Conservation (phyloP, 2,329 filamentous ascomycete genomes). For the Calonectria leucothoes region DNA sequence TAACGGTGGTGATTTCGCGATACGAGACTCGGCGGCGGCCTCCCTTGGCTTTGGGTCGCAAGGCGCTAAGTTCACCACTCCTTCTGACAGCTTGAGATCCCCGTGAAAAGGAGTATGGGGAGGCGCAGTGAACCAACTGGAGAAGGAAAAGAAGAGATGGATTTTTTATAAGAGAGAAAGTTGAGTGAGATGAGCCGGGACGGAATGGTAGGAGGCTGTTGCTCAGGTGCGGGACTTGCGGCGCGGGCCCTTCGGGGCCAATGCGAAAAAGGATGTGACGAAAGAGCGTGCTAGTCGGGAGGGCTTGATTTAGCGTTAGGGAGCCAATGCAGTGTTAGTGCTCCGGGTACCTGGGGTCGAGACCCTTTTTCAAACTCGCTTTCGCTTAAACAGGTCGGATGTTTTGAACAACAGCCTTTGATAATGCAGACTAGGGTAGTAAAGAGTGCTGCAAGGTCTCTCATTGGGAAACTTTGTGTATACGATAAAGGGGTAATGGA, state of each 20-base stretch:
- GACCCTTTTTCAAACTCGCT: neutral
- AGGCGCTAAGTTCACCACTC: neutral
- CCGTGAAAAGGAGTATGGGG: neutral
- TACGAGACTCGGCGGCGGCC: slow-evolving; percentile 31
- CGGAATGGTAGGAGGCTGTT: slow-evolving; percentile 19
- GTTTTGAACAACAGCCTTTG: neutral
- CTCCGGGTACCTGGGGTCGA: neutral
- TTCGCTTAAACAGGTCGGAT: neutral
- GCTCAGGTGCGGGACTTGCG: slow-evolving; percentile 37
- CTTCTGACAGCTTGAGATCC: neutral
- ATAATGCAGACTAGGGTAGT: neutral
- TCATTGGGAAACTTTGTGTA: neutral
- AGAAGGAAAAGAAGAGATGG: neutral
- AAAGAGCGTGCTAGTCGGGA: slow-evolving; percentile 8
- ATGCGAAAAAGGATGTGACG: slow-evolving; percentile 20
- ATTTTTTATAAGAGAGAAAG: slow-evolving; percentile 4
- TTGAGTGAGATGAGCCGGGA: slow-evolving; percentile 19
- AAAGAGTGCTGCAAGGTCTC: neutral
- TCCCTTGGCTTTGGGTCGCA: slow-evolving; percentile 30
- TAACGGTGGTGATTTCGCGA: slow-evolving; percentile 33
- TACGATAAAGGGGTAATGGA: neutral
- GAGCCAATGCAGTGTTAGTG: slow-evolving; percentile 28
- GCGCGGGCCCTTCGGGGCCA: slow-evolving; percentile 29
- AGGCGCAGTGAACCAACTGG: neutral
- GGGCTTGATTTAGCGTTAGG: slow-evolving; percentile 4